phyloP scores from a whole-genome alignment of 202 grass and related monocot genomes.

The Elaeis oleifera region DNA sequence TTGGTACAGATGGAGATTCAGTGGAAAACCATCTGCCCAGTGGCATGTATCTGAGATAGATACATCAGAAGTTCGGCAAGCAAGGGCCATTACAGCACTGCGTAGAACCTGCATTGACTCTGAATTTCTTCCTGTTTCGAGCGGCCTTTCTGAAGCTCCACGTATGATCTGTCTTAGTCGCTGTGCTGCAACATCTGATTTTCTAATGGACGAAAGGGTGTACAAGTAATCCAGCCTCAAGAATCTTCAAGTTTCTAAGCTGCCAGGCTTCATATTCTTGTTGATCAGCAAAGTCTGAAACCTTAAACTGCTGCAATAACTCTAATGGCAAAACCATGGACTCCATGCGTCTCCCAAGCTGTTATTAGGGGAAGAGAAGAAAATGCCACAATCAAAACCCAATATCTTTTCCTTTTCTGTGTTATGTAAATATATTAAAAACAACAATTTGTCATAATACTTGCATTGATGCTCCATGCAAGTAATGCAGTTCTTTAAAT shows the following conservation, averaged over 20 bases:
- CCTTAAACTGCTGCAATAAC: constrained; percentile 92
- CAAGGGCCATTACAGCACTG: constrained; percentile 62
- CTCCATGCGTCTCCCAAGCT: constrained; percentile 79
- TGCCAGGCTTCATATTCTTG: constrained; percentile 78
- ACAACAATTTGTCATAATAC: neutral
- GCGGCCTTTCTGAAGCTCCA: constrained; percentile 52
- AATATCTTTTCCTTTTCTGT: neutral
- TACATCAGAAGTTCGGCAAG: constrained; percentile 61
- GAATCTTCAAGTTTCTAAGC: constrained; percentile 75
- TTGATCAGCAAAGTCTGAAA: constrained; percentile 63
- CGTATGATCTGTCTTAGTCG: constrained; percentile 65
- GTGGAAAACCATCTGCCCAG: constrained; percentile 92
- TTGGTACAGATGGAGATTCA: constrained; percentile 91
- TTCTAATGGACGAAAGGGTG: constrained; percentile 64
- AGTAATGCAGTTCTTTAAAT: no score
- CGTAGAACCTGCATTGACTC: constrained; percentile 86
- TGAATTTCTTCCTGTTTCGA: constrained; percentile 81
- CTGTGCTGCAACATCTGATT: constrained; percentile 63
- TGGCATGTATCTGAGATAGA: constrained; percentile 74
- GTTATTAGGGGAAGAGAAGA: constrained; percentile 23
- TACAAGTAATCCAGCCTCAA: constrained; percentile 75
- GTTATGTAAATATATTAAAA: neutral
- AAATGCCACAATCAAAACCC: constrained; percentile 12
- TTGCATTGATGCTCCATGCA: no score
- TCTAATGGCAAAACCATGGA: constrained; percentile 90